phyloP scores from a whole-genome alignment of 768 basidiomycete species.

The Termitomyces sp. region DNA sequence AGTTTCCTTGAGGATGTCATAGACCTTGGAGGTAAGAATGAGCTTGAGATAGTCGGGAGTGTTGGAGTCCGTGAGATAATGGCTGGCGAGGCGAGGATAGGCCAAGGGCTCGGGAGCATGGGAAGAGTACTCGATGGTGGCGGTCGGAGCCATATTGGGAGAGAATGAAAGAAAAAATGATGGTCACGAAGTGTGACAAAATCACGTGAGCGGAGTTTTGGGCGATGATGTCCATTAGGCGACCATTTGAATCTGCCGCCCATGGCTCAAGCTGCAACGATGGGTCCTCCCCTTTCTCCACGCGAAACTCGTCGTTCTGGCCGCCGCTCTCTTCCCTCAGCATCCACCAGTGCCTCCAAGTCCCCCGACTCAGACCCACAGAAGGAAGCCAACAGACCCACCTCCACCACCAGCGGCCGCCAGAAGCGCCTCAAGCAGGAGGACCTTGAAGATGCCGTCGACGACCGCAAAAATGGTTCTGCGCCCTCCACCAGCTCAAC shows the following conservation, averaged over 20 bases:
- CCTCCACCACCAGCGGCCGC: constrained; percentile 33
- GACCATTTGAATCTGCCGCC: constrained; percentile 8
- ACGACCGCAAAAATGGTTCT: constrained; percentile 45
- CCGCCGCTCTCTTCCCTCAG: constrained; percentile 63
- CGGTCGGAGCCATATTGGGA: constrained; percentile 34
- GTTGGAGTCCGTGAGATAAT: constrained; percentile 57
- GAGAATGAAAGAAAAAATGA: not conserved
- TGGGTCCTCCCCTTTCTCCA: constrained; percentile 77
- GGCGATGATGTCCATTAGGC: constrained; percentile 5
- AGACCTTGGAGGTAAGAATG: constrained; percentile 86
- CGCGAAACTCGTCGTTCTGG: constrained; percentile 76
- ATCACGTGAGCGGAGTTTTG: constrained; percentile 10
- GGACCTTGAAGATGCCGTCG: constrained; percentile 59
- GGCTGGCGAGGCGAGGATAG: constrained; percentile 65
- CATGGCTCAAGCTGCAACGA: constrained; percentile 64
- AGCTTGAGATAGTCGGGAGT: constrained; percentile 86
- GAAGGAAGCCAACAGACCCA: constrained; percentile 40
- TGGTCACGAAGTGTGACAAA: constrained; percentile 4
- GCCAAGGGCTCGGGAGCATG: constrained; percentile 57
- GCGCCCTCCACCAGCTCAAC: constrained; percentile 28
- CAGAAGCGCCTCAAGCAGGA: constrained; percentile 71
- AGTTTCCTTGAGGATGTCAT: constrained; percentile 85
- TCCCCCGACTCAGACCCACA: constrained; percentile 66
- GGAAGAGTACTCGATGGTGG: constrained; percentile 66
- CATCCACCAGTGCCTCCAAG: constrained; percentile 64